Base-by-base conservation (phyloP, 2,329 filamentous ascomycete genomes). In the Neopestalotiopsis sp. region DNA sequence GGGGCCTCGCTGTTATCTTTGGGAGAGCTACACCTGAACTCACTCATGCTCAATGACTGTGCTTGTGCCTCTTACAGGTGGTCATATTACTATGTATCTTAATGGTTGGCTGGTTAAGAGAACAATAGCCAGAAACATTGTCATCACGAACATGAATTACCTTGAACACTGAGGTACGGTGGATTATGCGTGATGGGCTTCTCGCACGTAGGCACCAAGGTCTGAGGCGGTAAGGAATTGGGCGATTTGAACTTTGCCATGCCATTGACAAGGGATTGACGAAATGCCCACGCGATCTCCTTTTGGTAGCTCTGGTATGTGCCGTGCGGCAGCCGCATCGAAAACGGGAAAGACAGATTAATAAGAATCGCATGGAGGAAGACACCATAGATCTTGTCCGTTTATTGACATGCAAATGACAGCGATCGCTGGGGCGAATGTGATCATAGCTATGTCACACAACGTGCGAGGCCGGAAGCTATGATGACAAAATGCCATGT, bases 401-500 rank as follows among this genome's bases (percentile, higher is more conserved):
- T 13, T 45, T 17, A 17, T 5, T 45, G 42, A 9, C 57, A 59
- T 59, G 57, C 24, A 59, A 59, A 14, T 34, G 34, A 34, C 59
- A 10, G 28, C n/a, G n/a, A 61, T 34, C n/a, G n/a, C 34, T 34
- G 30, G 30, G 58, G 67, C 28, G 70, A 72, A 73, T 71, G 58
- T 17, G 34, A 17, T 66, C 63, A 66, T 66, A 42, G 17, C 34
- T n/a, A 59, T 59, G 65, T 67, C 52, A 60, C 38, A 67, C 34
- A 38, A 38, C 34, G 34, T 38, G 34, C n/a, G 6, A 20, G 45
- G 5, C 32, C 14, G 17, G 30, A 13, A 67, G 49, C n/a, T n/a
- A 56, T 7, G 49, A 60, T n/a, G n/a, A 38, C 42, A 40, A 60
- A 67, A 67, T 67, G 52, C 71, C 72, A 73, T 73, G 67, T 63